A percentile compares a stretch with the other conserved stretches of the same genome.
Conservation (phyloP, 2,329 filamentous ascomycete species). For the Exophiala calicioides region DNA sequence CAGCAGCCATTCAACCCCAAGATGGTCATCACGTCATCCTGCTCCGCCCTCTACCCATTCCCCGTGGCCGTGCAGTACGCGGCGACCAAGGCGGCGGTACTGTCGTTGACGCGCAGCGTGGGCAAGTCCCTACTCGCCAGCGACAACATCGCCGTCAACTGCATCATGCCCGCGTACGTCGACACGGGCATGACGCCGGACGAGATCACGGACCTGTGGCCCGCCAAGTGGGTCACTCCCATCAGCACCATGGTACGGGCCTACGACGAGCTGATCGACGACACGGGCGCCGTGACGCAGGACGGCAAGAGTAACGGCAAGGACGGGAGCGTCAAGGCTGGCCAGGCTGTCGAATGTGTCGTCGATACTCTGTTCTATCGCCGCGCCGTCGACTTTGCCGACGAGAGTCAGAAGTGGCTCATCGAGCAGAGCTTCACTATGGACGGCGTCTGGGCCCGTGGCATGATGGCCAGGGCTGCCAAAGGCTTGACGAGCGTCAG, state of each 20-base stretch:
- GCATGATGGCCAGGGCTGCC: too few species aligned
- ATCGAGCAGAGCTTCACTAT: constrained; percentile 18
- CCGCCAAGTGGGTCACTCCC: constrained; percentile 39
- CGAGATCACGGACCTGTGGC: constrained; percentile 33
- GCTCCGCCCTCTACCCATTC: constrained; percentile 38
- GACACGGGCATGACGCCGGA: constrained; percentile 37
- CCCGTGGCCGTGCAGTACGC: constrained; percentile 43
- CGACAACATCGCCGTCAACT: constrained; percentile 41
- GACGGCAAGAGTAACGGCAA: constrained; percentile 19
- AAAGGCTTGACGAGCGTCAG: too few species aligned
- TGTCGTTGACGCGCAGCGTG: constrained; percentile 40
- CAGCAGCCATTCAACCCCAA: constrained; percentile 25
- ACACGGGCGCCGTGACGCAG: constrained; percentile 33
- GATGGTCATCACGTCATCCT: constrained; percentile 39
- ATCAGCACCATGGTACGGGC: constrained; percentile 39
- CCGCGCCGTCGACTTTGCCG: constrained; percentile 40
- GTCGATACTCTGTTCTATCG: constrained; percentile 46
- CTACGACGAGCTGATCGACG: constrained; percentile 37
- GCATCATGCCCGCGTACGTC: constrained; percentile 39
- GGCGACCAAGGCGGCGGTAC: constrained; percentile 45
- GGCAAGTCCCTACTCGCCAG: constrained; percentile 31
- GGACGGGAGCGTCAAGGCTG: constrained; percentile 17
- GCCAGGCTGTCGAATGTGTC: constrained; percentile 43
- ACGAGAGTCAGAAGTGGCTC: constrained; percentile 44
- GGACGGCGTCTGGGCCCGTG: constrained; percentile 15